Conservation (phyloP, 805 yeast genomes). For the Wickerhamomyces alni region DNA sequence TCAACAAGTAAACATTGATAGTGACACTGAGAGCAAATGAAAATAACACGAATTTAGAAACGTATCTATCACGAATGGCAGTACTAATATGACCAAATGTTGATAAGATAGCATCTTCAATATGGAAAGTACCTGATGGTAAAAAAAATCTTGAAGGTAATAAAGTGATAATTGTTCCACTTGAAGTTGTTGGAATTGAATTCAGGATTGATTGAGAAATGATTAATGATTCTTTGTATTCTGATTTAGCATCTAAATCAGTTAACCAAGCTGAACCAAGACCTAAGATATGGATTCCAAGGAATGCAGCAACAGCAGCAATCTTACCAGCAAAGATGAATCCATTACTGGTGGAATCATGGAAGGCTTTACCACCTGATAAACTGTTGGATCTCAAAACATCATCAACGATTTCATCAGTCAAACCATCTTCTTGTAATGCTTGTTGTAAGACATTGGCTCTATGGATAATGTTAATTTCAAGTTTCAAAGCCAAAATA, state of each 20-base stretch:
- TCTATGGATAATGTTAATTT: conserved; percentile 79
- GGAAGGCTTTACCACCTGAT: conserved; percentile 20
- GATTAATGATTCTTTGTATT: conserved; percentile 11
- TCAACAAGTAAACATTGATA: conserved; percentile 78
- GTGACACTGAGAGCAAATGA: conserved; percentile 70
- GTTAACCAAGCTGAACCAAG: conserved; percentile 69
- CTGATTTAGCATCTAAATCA: conserved; percentile 31
- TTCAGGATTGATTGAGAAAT: conserved; percentile 22
- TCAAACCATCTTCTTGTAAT: conserved; percentile 89
- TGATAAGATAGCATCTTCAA: conserved; percentile 55
- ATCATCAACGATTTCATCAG: conserved; percentile 64
- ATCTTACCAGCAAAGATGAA: conserved; percentile 51
- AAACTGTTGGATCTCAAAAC: conserved; percentile 36
- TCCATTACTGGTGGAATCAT: conserved; percentile 31
- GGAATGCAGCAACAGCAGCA: conserved; percentile 50
- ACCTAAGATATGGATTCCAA: conserved; percentile 61
- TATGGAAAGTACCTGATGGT: conserved; percentile 49
- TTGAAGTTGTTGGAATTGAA: conserved; percentile 31
- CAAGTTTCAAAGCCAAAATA: conserved; percentile 79
- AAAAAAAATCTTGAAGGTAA: conserved; percentile 51
- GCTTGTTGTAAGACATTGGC: conserved; percentile 72
- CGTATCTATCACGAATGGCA: conserved; percentile 73
- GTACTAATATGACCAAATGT: conserved; percentile 49
- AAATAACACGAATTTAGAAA: conserved; percentile 71
- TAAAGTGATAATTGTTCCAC: conserved; percentile 51